Conservation (phyloP, 176 grass and related monocot genomes). For the Sorghum bicolor region Sorghum_bicolor_NCBIv3 NC_012871.2:13524001-13524500, state of each 20-base stretch:
- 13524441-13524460: background rate
- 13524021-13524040: background rate
- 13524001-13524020: conserved; percentile 1
- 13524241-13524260: conserved; percentile 90
- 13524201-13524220: conserved; percentile 97
- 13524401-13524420: background rate
- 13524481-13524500: background rate
- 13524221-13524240: conserved; percentile 83
- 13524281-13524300: conserved; percentile 17
- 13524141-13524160: conserved; percentile 18
- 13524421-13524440: background rate
- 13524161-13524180: conserved; percentile 17
- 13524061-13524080: conserved; percentile 8
- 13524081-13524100: conserved; percentile 11
- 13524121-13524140: background rate
- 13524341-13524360: background rate
- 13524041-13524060: background rate
- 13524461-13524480: background rate
- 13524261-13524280: conserved; percentile 98
- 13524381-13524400: background rate
- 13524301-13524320: background rate
- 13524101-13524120: conserved; percentile 5
- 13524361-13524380: conserved; percentile 20
- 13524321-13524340: background rate
- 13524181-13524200: conserved; percentile 74